Conservation (phyloP, 345 rosid species). For the Melaleuca alternifolia region DNA sequence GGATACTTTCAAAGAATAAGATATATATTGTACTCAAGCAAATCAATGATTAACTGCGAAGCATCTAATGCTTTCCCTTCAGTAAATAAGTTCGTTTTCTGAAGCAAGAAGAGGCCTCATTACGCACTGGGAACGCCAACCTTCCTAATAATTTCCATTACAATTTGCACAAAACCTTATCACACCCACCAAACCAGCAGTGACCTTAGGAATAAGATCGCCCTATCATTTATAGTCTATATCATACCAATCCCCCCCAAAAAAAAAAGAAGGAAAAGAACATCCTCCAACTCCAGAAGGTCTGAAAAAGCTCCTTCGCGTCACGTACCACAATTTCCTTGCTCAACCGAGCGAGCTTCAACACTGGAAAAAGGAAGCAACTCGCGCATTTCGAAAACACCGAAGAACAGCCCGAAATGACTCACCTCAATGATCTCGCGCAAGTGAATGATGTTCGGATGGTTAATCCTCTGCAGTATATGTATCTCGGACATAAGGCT, state of each 20-base stretch:
- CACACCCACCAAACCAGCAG: background rate
- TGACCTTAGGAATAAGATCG: background rate
- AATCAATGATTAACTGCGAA: background rate
- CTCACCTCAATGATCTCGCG: constrained; percentile 84
- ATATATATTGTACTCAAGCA: background rate
- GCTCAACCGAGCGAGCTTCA: background rate
- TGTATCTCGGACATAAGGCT: constrained; percentile 89
- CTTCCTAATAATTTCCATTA: background rate
- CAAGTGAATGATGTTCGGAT: constrained; percentile 81
- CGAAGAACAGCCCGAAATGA: background rate
- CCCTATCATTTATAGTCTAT: background rate
- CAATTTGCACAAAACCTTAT: background rate
- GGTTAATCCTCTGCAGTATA: constrained; percentile 58
- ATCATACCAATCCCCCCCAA: background rate
- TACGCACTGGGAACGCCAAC: background rate
- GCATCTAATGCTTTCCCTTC: background rate
- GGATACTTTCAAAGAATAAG: background rate
- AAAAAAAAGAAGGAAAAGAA: background rate
- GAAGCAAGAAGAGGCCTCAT: background rate
- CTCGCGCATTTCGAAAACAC: background rate
- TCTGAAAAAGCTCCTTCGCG: background rate
- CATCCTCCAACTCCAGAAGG: background rate
- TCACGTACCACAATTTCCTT: background rate
- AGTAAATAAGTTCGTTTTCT: background rate
- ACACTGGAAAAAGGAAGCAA: background rate